Percentiles rank a stretch among this genome's conserved stretches.
phyloP scores from a whole-genome alignment of 805 yeast species.

The Metschnikowia kofuensis region DNA sequence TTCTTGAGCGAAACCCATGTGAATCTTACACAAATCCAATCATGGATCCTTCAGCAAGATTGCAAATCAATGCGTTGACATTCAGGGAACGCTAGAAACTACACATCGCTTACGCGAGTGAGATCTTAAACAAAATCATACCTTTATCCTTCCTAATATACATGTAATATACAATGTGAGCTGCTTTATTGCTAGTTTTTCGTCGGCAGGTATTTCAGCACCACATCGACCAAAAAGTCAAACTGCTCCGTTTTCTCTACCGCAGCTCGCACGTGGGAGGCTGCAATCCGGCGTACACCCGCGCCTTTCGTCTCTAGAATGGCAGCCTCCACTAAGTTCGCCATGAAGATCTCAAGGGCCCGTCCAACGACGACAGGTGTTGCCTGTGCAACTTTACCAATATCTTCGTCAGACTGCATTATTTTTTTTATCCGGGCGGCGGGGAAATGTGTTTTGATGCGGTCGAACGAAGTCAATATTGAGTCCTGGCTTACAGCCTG shows the following conservation, averaged over 20 bases:
- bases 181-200: conserved; percentile 15
- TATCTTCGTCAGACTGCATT: conserved; percentile 98
- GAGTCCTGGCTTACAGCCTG: conserved; percentile 29
- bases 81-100: too few relatives aligned
- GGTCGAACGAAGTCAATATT: conserved; percentile 38
- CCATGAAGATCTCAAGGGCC: conserved; percentile 88
- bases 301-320: conserved; percentile 70
- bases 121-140: not conserved
- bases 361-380: conserved; percentile 98
- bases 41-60: too few relatives aligned
- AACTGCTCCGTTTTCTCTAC: conserved; percentile 84
- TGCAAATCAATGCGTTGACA: too few relatives aligned
- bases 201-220: conserved; percentile 55
- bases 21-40: too few relatives aligned
- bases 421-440: conserved; percentile 93
- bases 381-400: conserved; percentile 97
- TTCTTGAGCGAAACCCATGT: too few relatives aligned
- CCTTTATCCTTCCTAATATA: conserved; percentile 14
- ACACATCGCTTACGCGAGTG: too few relatives aligned
- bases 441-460: conserved; percentile 79
- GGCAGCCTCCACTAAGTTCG: conserved; percentile 82
- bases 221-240: conserved; percentile 83
- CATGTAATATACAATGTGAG: conserved; percentile 16
- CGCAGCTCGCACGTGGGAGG: conserved; percentile 80
- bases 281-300: conserved; percentile 78